These are phyloP conservation scores for Irpex sp. DNA, from an alignment of 1,284 basidiomycete genomes.

Conservation along the genomic window DNA sequence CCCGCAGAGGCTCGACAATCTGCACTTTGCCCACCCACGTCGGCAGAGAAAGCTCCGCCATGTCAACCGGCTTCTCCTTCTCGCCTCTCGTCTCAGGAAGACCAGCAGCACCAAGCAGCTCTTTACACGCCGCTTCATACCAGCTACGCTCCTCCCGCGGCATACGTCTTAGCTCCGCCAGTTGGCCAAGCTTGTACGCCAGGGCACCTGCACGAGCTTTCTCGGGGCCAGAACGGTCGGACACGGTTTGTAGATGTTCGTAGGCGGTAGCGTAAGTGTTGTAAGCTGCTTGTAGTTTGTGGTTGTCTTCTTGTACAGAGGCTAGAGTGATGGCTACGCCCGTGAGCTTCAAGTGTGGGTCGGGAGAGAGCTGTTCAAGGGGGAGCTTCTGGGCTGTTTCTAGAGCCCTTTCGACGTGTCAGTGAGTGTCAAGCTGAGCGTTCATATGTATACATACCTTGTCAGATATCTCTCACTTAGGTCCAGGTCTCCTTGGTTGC, in stretches of 20 bases:
- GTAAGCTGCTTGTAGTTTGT: constrained; percentile 48
- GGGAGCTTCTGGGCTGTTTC: constrained; percentile 50
- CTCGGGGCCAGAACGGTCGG: constrained; percentile 37
- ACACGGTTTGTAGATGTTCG: constrained; percentile 21
- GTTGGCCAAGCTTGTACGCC: constrained; percentile 65
- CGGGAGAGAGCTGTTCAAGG: constrained; percentile 40
- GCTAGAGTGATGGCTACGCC: constrained; percentile 68
- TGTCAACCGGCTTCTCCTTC: constrained; percentile 22
- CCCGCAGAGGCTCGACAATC: constrained; percentile 66
- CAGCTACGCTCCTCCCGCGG: constrained; percentile 49
- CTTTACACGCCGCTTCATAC: constrained; percentile 50
- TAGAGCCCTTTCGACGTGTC: constrained; percentile 48
- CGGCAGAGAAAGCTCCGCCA: constrained; percentile 57
- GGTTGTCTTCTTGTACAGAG: constrained; percentile 51
- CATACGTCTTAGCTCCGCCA: constrained; percentile 38
- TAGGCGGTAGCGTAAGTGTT: constrained; percentile 46
- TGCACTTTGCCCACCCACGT: constrained; percentile 59
- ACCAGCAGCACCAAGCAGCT: constrained; percentile 36
- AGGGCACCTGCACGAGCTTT: constrained; percentile 58
- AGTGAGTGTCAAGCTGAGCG: neutral
- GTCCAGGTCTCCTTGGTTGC: constrained; percentile 55
- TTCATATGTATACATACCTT: constrained; percentile 37
- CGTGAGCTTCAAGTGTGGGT: constrained; percentile 64
- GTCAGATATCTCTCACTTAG: constrained; percentile 50
- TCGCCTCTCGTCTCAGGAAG: constrained; percentile 15